A percentile compares a stretch with the other conserved stretches of the same genome.
Conservation (phyloP, 441 rosid genomes). For the Populus trichocarpa region DNA sequence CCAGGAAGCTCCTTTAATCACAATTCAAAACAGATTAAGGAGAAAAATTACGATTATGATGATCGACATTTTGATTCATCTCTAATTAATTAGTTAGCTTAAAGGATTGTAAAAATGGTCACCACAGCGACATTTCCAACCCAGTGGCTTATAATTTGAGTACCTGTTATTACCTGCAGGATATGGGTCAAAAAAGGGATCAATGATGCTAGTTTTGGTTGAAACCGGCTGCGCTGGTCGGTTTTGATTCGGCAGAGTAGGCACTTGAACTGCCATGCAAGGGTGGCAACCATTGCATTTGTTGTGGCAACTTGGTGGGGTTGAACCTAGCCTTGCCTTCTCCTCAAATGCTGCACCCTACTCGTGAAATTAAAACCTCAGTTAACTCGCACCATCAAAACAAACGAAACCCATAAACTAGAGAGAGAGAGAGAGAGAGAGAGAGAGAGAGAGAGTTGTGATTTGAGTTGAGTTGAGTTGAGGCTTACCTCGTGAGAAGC, state of each 20-base stretch:
- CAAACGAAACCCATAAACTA: not conserved
- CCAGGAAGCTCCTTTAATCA: not conserved
- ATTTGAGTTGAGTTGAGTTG: not conserved
- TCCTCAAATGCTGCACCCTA: slow-evolving; percentile 50
- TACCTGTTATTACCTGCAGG: slow-evolving; percentile 45
- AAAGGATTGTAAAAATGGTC: slow-evolving; percentile 71
- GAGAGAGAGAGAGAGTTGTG: too few relatives aligned
- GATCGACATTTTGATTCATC: not conserved
- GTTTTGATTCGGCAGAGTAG: slow-evolving; percentile 41
- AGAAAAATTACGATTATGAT: not conserved
- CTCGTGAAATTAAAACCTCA: not conserved
- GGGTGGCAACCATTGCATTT: slow-evolving; percentile 87
- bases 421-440: not conserved
- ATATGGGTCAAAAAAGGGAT: slow-evolving; percentile 30
- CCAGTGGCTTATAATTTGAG: slow-evolving; percentile 89
- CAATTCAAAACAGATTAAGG: not conserved
- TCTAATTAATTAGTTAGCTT: not conserved
- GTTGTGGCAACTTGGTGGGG: slow-evolving; percentile 86
- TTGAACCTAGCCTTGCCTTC: slow-evolving; percentile 78
- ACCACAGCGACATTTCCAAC: slow-evolving; percentile 79
- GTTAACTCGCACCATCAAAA: not conserved
- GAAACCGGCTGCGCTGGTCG: slow-evolving; percentile 23
- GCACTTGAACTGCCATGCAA: slow-evolving; percentile 83
- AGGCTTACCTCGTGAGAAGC: slow-evolving; percentile 36
- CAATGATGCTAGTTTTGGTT: not conserved